Conservation (phyloP, 805 yeast genomes). For the Candida ipomoeae region DNA sequence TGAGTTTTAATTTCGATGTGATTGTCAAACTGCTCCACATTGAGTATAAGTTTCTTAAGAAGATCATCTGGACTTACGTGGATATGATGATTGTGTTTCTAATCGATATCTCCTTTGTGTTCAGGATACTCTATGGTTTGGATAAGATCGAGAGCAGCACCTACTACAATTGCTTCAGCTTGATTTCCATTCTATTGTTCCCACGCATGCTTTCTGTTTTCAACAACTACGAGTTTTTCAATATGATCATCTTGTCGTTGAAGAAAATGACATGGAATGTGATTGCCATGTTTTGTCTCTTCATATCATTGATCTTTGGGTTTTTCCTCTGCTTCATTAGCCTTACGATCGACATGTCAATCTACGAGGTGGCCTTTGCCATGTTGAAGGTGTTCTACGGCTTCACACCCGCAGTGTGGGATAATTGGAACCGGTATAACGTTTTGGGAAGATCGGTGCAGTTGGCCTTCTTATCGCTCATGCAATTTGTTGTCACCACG, state of each 20-base stretch:
- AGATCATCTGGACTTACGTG: slow-evolving; percentile 51
- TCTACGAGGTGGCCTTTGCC: slow-evolving; percentile 46
- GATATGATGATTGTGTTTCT: slow-evolving; percentile 41
- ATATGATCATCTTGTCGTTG: slow-evolving; percentile 48
- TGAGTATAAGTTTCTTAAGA: slow-evolving; percentile 42
- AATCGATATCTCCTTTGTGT: slow-evolving; percentile 30
- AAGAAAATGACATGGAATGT: slow-evolving; percentile 49
- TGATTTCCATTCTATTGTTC: slow-evolving; percentile 45
- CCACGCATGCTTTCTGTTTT: slow-evolving; percentile 49
- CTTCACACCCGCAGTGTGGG: slow-evolving; percentile 59
- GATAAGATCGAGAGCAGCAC: slow-evolving; percentile 13
- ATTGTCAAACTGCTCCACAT: slow-evolving; percentile 40
- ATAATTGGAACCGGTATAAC: slow-evolving; percentile 48
- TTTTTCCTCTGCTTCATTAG: slow-evolving; percentile 53
- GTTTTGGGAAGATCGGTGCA: slow-evolving; percentile 44
- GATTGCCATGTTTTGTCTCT: slow-evolving; percentile 44
- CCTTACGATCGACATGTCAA: slow-evolving; percentile 39
- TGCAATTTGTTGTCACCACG: slow-evolving; percentile 52
- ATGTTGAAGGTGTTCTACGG: slow-evolving; percentile 53
- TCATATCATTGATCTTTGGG: slow-evolving; percentile 49
- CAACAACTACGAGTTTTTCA: slow-evolving; percentile 49
- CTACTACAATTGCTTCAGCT: slow-evolving; percentile 33
- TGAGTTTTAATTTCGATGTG: slow-evolving; percentile 48
- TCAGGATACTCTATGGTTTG: slow-evolving; percentile 18
- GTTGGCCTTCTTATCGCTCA: slow-evolving; percentile 48